Percentiles rank a stretch among this genome's conserved stretches.
Conservation (phyloP, 305 asterid species). For the Fraxinus ornus region DNA sequence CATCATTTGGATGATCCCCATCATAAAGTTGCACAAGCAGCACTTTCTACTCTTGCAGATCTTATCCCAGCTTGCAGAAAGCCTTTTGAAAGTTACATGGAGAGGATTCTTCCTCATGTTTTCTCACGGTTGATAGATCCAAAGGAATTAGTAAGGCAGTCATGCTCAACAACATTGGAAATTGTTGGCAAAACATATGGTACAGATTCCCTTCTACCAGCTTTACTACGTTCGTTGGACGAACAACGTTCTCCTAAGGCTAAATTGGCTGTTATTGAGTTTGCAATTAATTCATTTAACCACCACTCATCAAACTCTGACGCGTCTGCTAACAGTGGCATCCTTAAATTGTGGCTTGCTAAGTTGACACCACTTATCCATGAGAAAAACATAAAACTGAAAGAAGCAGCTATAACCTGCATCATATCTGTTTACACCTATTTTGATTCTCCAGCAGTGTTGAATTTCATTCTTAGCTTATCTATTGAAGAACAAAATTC, state of each 20-base stretch:
- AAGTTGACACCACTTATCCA: conserved; percentile 80
- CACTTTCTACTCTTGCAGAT: conserved; percentile 94
- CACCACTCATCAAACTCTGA: conserved; percentile 76
- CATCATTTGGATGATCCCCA: conserved; percentile 99
- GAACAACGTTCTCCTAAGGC: conserved; percentile 99
- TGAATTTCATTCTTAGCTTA: conserved; percentile 83
- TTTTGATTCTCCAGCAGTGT: conserved; percentile 72
- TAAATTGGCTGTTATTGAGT: conserved; percentile 93
- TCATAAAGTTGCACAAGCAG: conserved; percentile 99
- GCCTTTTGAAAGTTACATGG: conserved; percentile 96
- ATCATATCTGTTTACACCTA: conserved; percentile 82
- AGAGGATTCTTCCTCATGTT: conserved; percentile 96
- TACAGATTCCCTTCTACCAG: conserved; percentile 91
- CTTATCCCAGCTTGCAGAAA: conserved; percentile 94
- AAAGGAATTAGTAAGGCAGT: conserved; percentile 92
- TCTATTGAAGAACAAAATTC: conserved; percentile 96
- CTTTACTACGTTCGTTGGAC: conserved; percentile 91
- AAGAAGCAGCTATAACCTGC: conserved; percentile 92
- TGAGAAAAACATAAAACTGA: conserved; percentile 89
- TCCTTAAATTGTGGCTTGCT: conserved; percentile 95
- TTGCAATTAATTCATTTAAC: conserved; percentile 85
- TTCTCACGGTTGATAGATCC: conserved; percentile 98
- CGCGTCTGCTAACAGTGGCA: conserved; percentile 82
- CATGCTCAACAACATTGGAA: conserved; percentile 89
- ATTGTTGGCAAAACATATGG: conserved; percentile 91